phyloP scores from a whole-genome alignment of 805 yeast species.

The Saccharomycopsis sp. region DNA sequence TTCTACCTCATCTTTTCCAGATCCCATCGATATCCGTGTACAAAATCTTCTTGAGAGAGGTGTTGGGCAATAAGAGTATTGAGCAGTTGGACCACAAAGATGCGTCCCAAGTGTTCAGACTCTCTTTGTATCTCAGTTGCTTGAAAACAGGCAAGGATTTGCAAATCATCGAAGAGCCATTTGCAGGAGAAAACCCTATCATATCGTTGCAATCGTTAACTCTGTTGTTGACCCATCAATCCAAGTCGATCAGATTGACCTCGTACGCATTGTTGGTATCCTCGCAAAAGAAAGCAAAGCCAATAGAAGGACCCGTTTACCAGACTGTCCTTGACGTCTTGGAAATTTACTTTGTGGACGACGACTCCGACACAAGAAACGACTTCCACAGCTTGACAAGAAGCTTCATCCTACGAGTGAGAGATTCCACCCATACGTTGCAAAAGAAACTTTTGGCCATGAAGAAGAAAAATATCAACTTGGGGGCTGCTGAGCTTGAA shows the following conservation, averaged over 20 bases:
- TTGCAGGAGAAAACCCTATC: slow-evolving; percentile 29
- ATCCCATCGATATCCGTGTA: slow-evolving; percentile 36
- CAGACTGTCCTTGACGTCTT: slow-evolving; percentile 36
- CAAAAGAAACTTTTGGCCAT: slow-evolving; percentile 42
- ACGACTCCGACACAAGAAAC: slow-evolving; percentile 59
- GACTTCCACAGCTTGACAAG: slow-evolving; percentile 54
- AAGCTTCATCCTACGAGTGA: slow-evolving; percentile 52
- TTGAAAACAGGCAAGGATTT: slow-evolving; percentile 57
- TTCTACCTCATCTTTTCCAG: slow-evolving; percentile 56
- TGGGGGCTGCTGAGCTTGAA: slow-evolving; percentile 1
- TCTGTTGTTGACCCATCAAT: slow-evolving; percentile 37
- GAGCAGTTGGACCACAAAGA: slow-evolving; percentile 15
- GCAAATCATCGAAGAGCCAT: slow-evolving; percentile 44
- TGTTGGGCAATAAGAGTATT: not conserved
- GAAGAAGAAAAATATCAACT: slow-evolving; percentile 24
- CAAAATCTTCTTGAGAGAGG: slow-evolving; percentile 29
- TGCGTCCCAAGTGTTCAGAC: slow-evolving; percentile 21
- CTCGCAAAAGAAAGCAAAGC: slow-evolving; percentile 52
- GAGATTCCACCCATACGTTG: slow-evolving; percentile 58
- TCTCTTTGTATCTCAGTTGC: slow-evolving; percentile 41
- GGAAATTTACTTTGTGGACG: slow-evolving; percentile 50
- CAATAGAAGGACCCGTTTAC: slow-evolving; percentile 39
- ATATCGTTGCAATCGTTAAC: slow-evolving; percentile 29
- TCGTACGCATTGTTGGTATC: slow-evolving; percentile 54
- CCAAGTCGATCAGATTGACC: slow-evolving; percentile 33